Conservation (phyloP, 305 asterid genomes). For the Fraxinus angustifolia region DNA sequence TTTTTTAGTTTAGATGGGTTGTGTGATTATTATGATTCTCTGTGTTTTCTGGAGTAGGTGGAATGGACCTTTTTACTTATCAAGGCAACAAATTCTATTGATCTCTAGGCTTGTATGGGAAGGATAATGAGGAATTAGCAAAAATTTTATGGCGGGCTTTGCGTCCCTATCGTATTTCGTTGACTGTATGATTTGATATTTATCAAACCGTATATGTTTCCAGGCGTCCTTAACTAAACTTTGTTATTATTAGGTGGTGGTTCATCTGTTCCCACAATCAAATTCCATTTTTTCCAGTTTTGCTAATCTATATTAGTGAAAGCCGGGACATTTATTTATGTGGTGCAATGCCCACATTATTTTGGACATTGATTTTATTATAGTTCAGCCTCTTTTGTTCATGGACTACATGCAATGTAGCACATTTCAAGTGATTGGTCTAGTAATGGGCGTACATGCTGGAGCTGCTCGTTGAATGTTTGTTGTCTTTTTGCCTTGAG, state of each 20-base stretch:
- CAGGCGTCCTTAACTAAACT: not conserved
- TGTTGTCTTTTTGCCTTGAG: not conserved
- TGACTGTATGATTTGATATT: constrained; percentile 5
- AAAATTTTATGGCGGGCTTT: not conserved
- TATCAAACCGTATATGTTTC: not conserved
- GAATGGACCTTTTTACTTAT: not conserved
- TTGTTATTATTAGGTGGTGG: not conserved
- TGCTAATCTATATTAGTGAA: not conserved
- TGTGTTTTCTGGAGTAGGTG: not conserved
- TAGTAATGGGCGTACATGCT: not conserved
- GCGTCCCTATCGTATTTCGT: not conserved
- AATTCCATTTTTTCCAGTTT: not conserved
- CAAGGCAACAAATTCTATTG: not conserved
- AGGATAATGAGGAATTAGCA: not conserved
- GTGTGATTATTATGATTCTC: not conserved
- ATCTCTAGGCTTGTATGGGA: not conserved
- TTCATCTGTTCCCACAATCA: not conserved
- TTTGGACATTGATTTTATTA: not conserved
- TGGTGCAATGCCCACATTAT: not conserved
- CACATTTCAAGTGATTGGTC: not conserved
- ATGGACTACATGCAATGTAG: not conserved
- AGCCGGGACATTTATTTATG: not conserved
- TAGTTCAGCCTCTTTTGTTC: not conserved
- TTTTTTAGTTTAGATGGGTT: constrained; percentile 10
- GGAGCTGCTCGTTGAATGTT: not conserved